These are phyloP conservation scores for Austroboletus eburneus DNA, from an alignment of 768 basidiomycete genomes.

Conservation along the genomic window DNA sequence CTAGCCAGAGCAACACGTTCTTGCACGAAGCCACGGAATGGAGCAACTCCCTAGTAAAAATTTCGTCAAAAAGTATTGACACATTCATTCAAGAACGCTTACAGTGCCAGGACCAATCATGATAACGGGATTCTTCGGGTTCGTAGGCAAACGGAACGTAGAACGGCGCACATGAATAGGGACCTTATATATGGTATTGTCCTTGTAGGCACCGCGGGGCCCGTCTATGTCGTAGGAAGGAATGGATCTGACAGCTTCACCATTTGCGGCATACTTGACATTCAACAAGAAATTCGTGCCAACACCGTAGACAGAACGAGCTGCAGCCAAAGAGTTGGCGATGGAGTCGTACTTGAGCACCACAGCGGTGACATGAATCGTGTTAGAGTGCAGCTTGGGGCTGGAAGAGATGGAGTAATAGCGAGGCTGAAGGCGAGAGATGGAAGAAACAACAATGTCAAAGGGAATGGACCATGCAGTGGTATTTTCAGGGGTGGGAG, in stretches of 20 bases:
- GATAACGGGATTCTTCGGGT: constrained; percentile 96
- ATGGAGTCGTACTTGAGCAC: constrained; percentile 88
- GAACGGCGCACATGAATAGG: constrained; percentile 95
- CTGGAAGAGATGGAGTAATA: constrained; percentile 99
- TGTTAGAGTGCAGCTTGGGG: constrained; percentile 83
- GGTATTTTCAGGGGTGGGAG: constrained; percentile 68
- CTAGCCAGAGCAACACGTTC: constrained; percentile 95
- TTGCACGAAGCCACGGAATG: constrained; percentile 98
- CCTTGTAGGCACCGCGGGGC: constrained; percentile 80
- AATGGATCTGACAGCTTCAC: constrained; percentile 47
- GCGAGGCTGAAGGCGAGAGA: constrained; percentile 92
- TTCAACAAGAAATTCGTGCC: constrained; percentile 96
- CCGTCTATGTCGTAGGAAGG: constrained; percentile 88
- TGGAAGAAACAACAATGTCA: constrained; percentile 91
- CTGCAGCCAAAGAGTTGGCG: constrained; percentile 44
- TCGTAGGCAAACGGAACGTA: constrained; percentile 95
- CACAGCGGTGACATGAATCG: constrained; percentile 93
- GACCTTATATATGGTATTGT: constrained; percentile 68
- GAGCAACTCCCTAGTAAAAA: constrained; percentile 84
- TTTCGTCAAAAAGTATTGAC: constrained; percentile 4
- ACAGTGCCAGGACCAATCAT: constrained; percentile 99
- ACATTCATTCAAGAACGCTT: constrained; percentile 31
- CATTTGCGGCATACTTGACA: constrained; percentile 71
- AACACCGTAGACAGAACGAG: constrained; percentile 80
- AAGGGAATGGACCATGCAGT: constrained; percentile 91